Conservation (phyloP, 2,329 filamentous ascomycete genomes). For the Pseudomassariella vexata region DNA sequence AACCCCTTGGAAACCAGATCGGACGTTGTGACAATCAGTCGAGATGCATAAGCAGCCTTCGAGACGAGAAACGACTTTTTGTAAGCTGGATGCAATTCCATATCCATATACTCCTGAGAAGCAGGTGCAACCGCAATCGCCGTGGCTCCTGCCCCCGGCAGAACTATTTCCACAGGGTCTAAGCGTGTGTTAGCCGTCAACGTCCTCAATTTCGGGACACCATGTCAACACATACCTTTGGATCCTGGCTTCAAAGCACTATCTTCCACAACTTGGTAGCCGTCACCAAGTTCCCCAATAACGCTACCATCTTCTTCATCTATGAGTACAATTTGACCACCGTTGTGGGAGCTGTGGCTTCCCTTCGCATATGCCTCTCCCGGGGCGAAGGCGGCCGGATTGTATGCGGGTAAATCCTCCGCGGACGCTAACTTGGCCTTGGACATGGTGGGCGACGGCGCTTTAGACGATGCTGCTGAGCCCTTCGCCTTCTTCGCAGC, state of each 20-base stretch:
- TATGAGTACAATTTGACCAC: constrained; percentile 82
- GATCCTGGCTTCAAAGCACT: constrained; percentile 73
- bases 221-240: constrained; percentile 61
- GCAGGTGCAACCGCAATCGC: constrained; percentile 61
- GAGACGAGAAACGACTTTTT: constrained; percentile 80
- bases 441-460: constrained; percentile 22
- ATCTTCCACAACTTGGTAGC: constrained; percentile 75
- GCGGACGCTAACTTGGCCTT: constrained; percentile 34
- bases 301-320: constrained; percentile 96
- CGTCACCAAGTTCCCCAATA: constrained; percentile 82
- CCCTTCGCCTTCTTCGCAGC: constrained; percentile 22
- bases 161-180: constrained; percentile 76
- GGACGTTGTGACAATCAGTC: constrained; percentile 85
- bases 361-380: constrained; percentile 72
- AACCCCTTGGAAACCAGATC: constrained; percentile 73
- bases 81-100: constrained; percentile 86
- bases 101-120: constrained; percentile 65
- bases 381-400: constrained; percentile 73
- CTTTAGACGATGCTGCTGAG: constrained; percentile 13
- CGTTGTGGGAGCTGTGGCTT: constrained; percentile 49
- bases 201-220: neutral
- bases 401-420: constrained; percentile 59
- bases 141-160: constrained; percentile 61
- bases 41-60: constrained; percentile 80
- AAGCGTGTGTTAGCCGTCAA: constrained; percentile 8